Evolutionary conservation across 768 basidiomycete species (phyloP).

Genomic region (Hirschioporus abietinus): DNA sequence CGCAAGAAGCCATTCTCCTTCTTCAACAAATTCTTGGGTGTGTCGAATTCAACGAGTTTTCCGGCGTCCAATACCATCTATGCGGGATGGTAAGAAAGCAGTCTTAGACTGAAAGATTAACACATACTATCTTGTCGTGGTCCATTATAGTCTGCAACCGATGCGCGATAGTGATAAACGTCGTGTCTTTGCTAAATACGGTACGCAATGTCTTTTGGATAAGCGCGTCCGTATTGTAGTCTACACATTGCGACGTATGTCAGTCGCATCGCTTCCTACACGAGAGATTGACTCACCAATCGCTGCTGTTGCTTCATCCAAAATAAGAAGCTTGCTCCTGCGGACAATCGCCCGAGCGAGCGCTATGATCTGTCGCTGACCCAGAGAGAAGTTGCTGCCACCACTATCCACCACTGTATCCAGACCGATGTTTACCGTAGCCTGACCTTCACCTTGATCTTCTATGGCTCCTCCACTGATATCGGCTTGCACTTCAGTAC

Average conservation of each 20-base stretch:
- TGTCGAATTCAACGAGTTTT: slow-evolving; percentile 30
- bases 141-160: slow-evolving; percentile 22
- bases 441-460: neutral
- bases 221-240: slow-evolving; percentile 33
- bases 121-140: slow-evolving; percentile 14
- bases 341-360: slow-evolving; percentile 29
- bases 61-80: slow-evolving; percentile 10
- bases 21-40: slow-evolving; percentile 27
- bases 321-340: slow-evolving; percentile 20
- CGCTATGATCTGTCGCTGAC: slow-evolving; percentile 38
- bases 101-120: slow-evolving; percentile 1
- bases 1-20: slow-evolving; percentile 21
- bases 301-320: slow-evolving; percentile 35
- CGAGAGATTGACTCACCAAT: slow-evolving; percentile 7
- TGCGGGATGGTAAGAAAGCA: neutral
- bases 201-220: slow-evolving; percentile 34
- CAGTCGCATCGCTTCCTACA: neutral
- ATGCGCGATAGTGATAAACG: slow-evolving; percentile 39
- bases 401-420: slow-evolving; percentile 16
- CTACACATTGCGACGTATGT: slow-evolving; percentile 9
- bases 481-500: no score
- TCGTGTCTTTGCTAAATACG: slow-evolving; percentile 26
- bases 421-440: slow-evolving; percentile 15
- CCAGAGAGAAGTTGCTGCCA: slow-evolving; percentile 21
- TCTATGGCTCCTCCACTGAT: neutral